A percentile compares a stretch with the other conserved stretches of the same genome.
phyloP scores from a whole-genome alignment of 192 early-diverging fungal species.

The Backusella sp. region DNA sequence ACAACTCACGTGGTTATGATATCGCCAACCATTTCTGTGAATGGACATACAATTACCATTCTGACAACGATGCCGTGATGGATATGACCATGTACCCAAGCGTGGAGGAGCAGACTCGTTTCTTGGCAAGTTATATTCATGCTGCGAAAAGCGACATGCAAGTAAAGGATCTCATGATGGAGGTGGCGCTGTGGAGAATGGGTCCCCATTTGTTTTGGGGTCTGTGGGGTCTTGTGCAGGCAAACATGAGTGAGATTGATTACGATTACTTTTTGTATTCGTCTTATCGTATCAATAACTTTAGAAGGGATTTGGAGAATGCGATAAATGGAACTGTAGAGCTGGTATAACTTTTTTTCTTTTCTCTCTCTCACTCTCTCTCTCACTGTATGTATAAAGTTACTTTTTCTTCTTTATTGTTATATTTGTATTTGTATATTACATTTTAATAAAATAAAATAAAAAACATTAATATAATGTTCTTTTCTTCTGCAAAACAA shows the following conservation, averaged over 20 bases:
- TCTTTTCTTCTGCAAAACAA: not conserved
- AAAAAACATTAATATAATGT: not conserved
- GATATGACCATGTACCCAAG: slow-evolving; percentile 53
- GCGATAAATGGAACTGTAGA: not conserved
- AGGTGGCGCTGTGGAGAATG: slow-evolving; percentile 42
- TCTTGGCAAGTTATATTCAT: slow-evolving; percentile 62
- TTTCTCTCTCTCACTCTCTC: not conserved
- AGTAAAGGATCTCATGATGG: slow-evolving; percentile 36
- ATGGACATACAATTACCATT: slow-evolving; percentile 80
- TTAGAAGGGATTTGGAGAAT: slow-evolving; percentile 32
- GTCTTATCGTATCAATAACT: slow-evolving; percentile 47
- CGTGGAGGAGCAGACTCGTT: slow-evolving; percentile 48
- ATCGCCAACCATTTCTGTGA: slow-evolving; percentile 86
- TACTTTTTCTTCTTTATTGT: no score
- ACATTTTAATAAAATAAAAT: not conserved
- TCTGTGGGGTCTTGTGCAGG: slow-evolving; percentile 76
- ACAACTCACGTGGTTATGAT: slow-evolving; percentile 76
- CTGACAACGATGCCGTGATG: slow-evolving; percentile 41
- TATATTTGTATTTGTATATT: no score
- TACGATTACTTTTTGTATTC: slow-evolving; percentile 75
- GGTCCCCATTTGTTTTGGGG: slow-evolving; percentile 73
- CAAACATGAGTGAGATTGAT: slow-evolving; percentile 69
- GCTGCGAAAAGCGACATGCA: not conserved
- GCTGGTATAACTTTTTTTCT: not conserved
- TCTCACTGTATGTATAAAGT: not conserved